Percentiles rank a stretch among this genome's conserved stretches.
phyloP scores from a whole-genome alignment of 495 filamentous ascomycete species.

The Penicillium antarcticum region DNA sequence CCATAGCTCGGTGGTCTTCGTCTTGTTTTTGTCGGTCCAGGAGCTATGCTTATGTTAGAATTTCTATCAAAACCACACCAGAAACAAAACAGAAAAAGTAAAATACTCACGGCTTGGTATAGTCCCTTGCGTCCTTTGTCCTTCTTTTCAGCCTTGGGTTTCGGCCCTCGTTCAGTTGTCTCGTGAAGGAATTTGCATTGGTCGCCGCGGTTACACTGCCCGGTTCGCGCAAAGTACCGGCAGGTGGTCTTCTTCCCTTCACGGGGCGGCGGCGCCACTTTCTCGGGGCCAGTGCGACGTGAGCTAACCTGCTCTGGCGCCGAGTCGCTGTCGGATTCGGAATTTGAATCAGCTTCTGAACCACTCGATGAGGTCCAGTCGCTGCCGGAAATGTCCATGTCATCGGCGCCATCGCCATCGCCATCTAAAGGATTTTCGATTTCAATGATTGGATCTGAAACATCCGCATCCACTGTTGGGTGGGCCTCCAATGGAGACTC shows the following conservation, averaged over 20 bases:
- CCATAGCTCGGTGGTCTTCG: slow-evolving; percentile 41
- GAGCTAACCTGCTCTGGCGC: slow-evolving; percentile 42
- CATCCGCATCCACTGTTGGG: background rate
- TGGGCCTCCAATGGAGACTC: background rate
- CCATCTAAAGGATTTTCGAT: slow-evolving; percentile 4
- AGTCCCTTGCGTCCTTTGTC: slow-evolving; percentile 43
- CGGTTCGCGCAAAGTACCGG: slow-evolving; percentile 43
- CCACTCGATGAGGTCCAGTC: slow-evolving; percentile 39
- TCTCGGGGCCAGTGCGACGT: slow-evolving; percentile 40
- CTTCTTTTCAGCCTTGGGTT: slow-evolving; percentile 32
- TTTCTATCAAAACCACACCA: slow-evolving; percentile 1
- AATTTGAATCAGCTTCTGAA: slow-evolving; percentile 30
- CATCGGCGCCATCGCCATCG: background rate
- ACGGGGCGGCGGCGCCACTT: slow-evolving; percentile 39
- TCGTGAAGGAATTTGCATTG: slow-evolving; percentile 48
- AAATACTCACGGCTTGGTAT: slow-evolving; percentile 47
- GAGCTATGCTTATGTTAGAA: slow-evolving; percentile 30
- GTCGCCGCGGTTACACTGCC: slow-evolving; percentile 43
- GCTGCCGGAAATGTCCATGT: slow-evolving; percentile 17
- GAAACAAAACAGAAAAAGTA: background rate
- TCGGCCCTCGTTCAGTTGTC: slow-evolving; percentile 25
- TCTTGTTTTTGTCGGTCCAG: slow-evolving; percentile 45
- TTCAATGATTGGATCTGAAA: slow-evolving; percentile 17
- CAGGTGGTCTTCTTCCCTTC: slow-evolving; percentile 38
- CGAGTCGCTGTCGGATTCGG: slow-evolving; percentile 28